phyloP scores from a whole-genome alignment of 805 yeast species.

The Nakazawaea ishiwadae region DNA sequence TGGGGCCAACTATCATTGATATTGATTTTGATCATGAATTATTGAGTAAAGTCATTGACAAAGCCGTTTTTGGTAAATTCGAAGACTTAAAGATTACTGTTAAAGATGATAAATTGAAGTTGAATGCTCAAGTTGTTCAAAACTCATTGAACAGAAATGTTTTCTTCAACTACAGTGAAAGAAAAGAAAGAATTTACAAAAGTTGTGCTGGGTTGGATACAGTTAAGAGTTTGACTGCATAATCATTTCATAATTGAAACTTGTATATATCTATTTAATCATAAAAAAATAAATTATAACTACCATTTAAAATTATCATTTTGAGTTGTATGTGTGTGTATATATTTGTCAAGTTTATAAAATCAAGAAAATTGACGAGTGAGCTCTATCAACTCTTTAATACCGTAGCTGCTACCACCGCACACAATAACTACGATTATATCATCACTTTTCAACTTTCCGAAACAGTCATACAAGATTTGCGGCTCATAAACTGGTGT shows the following conservation, averaged over 20 bases:
- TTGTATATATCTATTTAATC: too few species aligned
- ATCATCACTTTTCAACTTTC: slow-evolving; percentile 34
- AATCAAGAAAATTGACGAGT: too few species aligned
- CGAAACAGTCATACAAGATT: slow-evolving; percentile 22
- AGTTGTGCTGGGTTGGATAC: slow-evolving; percentile 11
- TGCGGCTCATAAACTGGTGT: slow-evolving; percentile 42
- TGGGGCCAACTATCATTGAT: slow-evolving; percentile 9
- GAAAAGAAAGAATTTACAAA: slow-evolving; percentile 12
- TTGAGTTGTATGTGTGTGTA: too few species aligned
- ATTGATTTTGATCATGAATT: slow-evolving; percentile 10
- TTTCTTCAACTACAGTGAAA: slow-evolving; percentile 8
- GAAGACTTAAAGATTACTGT: slow-evolving; percentile 10
- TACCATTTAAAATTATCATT: too few species aligned
- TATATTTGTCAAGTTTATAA: too few species aligned
- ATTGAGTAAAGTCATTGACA: slow-evolving; percentile 9
- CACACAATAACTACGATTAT: slow-evolving; percentile 54
- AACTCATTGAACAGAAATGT: slow-evolving; percentile 13
- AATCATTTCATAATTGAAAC: too few species aligned
- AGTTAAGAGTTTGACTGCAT: slow-evolving; percentile 2
- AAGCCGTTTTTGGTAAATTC: slow-evolving; percentile 13
- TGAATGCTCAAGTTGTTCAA: slow-evolving; percentile 14
- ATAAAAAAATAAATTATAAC: too few species aligned
- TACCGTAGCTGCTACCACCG: slow-evolving; percentile 33
- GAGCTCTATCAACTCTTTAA: neutral
- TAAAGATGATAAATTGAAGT: slow-evolving; percentile 13